A percentile compares a stretch with the other conserved stretches of the same genome.
Conservation (phyloP, 192 early-diverging fungal genomes). For the Rhizophlyctis rosea region DNA sequence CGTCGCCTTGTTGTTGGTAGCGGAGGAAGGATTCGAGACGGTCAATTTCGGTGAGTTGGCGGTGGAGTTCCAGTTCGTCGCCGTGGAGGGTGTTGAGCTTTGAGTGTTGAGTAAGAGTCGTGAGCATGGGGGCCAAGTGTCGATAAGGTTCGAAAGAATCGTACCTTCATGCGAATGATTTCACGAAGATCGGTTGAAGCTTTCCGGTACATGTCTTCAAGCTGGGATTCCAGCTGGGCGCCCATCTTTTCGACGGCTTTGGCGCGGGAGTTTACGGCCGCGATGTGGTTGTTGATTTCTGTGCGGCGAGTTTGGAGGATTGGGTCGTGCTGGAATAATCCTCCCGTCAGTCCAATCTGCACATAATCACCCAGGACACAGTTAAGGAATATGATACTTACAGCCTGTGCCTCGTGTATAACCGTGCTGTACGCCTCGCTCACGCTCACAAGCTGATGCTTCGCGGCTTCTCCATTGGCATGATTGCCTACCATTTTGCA, state of each 20-base stretch:
- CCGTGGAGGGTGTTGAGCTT: conserved; percentile 53
- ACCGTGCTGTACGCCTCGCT: conserved; percentile 53
- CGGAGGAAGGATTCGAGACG: conserved; percentile 54
- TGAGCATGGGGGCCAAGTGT: background rate
- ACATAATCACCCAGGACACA: background rate
- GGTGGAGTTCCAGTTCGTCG: conserved; percentile 54
- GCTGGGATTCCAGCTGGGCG: conserved; percentile 38
- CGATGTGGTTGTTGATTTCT: conserved; percentile 54
- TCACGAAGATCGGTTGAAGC: conserved; percentile 43
- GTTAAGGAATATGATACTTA: no score
- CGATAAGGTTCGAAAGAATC: background rate
- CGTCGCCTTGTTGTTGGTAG: conserved; percentile 57
- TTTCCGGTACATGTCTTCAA: conserved; percentile 52
- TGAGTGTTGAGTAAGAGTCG: background rate
- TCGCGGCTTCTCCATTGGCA: conserved; percentile 53
- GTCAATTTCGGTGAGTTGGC: conserved; percentile 54
- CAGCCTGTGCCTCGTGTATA: conserved; percentile 48
- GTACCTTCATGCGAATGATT: conserved; percentile 46
- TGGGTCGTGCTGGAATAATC: conserved; percentile 39
- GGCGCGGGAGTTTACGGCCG: conserved; percentile 45
- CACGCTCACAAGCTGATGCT: conserved; percentile 56
- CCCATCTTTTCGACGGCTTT: conserved; percentile 55
- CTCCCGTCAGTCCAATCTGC: conserved; percentile 1
- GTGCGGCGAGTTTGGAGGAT: conserved; percentile 42
- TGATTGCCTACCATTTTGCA: conserved; percentile 67